Percentiles rank a stretch among this genome's conserved stretches.
These are phyloP conservation scores for Fusarium nodosum DNA, from an alignment of 2,329 filamentous ascomycete genomes.

Conservation along the genomic window DNA sequence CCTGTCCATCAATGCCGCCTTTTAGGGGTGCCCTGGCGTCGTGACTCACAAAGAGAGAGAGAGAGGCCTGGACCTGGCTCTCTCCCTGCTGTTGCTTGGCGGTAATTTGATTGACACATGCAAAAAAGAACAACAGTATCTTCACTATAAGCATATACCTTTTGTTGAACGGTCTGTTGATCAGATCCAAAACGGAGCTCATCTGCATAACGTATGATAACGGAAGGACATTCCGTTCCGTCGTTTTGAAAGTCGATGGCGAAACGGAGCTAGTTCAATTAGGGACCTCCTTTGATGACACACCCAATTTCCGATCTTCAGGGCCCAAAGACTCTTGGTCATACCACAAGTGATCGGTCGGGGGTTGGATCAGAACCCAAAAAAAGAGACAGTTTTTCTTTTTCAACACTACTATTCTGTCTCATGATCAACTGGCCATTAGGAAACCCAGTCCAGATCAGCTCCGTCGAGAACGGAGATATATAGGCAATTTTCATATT, in stretches of 20 bases:
- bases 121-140: background rate
- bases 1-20: slow-evolving; percentile 8
- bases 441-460: background rate
- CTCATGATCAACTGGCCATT: slow-evolving; percentile 1
- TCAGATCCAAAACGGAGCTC: no score
- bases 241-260: slow-evolving; percentile 26
- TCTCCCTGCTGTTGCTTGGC: background rate
- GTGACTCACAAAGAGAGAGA: slow-evolving; percentile 26
- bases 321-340: slow-evolving; percentile 18
- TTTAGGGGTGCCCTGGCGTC: slow-evolving; percentile 13
- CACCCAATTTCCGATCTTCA: slow-evolving; percentile 48
- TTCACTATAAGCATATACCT: slow-evolving; percentile 24
- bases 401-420: background rate
- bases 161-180: background rate
- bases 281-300: slow-evolving; percentile 47
- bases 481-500: slow-evolving; percentile 14
- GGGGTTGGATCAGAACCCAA: background rate
- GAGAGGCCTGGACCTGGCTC: background rate
- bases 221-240: slow-evolving; percentile 23
- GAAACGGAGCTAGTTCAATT: slow-evolving; percentile 36
- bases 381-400: slow-evolving; percentile 1
- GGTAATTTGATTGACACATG: slow-evolving; percentile 5
- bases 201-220: no score
- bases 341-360: slow-evolving; percentile 8
- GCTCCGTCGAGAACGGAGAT: slow-evolving; percentile 14